Base-by-base conservation (phyloP, 805 yeast genomes). In the Wickerhamomyces hampshirensis region DNA sequence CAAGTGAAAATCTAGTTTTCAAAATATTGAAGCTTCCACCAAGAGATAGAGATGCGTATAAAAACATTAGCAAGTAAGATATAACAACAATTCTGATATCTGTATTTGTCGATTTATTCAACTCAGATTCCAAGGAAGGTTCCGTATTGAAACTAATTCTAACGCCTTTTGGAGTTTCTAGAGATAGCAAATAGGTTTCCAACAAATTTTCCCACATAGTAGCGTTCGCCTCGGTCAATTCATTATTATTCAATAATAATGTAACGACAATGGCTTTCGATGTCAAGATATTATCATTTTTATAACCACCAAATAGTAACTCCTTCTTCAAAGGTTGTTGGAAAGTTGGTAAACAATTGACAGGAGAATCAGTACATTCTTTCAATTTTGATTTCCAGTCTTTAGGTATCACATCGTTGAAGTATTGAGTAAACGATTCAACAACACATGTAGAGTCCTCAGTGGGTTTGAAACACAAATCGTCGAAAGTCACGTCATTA, bases 391-490 rank as follows among this genome's bases (percentile, higher is more conserved):
- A 44, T 28, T 65, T 54, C 95, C 95, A 91, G 16, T 63, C 62
- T 1, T 47, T 49, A 26, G 74, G 73, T 4, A 82, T 59, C 30
- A 74, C 71, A 1, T 93, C 94, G 23, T 70, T 70, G 56, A 87
- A 89, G 55, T 89, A 91, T 54, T 88, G 96, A 0, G 96, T 81
- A 42, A 86, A 79, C 2, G 96, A 86, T 55, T 91, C 93, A 7
- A 91, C 67, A 1, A 82, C 86, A 63, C 98, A 91, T 0, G 74
- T 53, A 4, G 72, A 66, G 9, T 78, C 91, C 3, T 77, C 87
- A 10, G 80, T 65, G 0, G 98, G 97, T 44, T 82, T 84, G 58
- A 86, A 79, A 53, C 98, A 91, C 33, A 89, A 58, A 43, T 84
- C 86, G 15, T 76, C 73, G 31, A 81, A 73, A 0, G 63, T 45